Evolutionary conservation across 441 rosid genomes (phyloP).

Genomic region (Hura crepitans): DNA sequence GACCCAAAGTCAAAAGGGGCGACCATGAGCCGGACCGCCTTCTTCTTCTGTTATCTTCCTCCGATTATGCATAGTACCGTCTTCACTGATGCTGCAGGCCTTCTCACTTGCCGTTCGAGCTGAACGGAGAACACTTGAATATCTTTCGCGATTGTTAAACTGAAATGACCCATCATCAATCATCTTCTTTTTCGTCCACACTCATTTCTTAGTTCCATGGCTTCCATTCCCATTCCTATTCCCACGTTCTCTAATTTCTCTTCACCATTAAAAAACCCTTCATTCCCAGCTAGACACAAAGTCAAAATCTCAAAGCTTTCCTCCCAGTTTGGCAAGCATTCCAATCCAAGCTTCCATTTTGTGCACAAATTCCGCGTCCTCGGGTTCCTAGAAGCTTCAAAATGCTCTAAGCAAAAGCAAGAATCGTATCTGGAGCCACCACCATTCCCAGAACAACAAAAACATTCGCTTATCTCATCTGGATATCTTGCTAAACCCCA

Average conservation of each 20-base stretch:
- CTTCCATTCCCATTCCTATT: constrained; percentile 34
- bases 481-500: constrained; percentile 26
- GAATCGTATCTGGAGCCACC: constrained; percentile 21
- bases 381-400: constrained; percentile 28
- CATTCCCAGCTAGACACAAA: constrained; percentile 30
- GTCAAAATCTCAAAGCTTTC: constrained; percentile 29
- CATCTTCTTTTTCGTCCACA: constrained; percentile 6
- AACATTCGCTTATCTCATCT: constrained; percentile 26
- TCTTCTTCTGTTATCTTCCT: not conserved
- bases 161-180: constrained; percentile 14
- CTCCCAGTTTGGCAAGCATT: constrained; percentile 13
- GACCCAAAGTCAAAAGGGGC: not conserved
- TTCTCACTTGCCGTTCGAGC: not conserved
- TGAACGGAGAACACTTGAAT: not conserved
- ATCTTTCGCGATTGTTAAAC: not conserved
- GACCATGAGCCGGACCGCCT: not conserved
- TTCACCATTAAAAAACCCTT: constrained; percentile 25
- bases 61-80: too few species aligned
- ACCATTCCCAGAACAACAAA: constrained; percentile 23
- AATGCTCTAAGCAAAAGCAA: constrained; percentile 20
- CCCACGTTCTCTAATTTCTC: constrained; percentile 38
- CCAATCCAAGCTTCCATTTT: constrained; percentile 23
- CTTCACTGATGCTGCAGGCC: not conserved
- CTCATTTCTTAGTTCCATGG: constrained; percentile 36
- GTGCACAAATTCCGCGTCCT: constrained; percentile 27